Conservation (phyloP, 805 yeast genomes). For the Metschnikowia cerradonensis region DNA sequence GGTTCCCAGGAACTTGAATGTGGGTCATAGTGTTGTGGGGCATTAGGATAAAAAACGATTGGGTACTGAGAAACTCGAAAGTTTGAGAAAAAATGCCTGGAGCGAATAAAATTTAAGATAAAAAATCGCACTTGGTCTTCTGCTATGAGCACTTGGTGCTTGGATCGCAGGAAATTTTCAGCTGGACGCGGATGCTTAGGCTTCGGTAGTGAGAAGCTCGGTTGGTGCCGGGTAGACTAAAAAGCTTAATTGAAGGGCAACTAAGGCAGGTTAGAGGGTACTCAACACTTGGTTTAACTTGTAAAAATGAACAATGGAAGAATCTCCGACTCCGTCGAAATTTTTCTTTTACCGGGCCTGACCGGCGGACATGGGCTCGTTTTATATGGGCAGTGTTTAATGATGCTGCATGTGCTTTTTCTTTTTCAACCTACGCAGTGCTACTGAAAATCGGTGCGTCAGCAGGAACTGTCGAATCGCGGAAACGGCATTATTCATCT, state of each 20-base stretch:
- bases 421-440: conserved; percentile 1
- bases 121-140: neutral
- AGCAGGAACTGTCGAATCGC: conserved; percentile 11
- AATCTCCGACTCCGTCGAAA: neutral
- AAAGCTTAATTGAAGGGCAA: neutral
- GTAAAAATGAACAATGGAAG: no score
- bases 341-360: neutral
- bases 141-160: conserved; percentile 1
- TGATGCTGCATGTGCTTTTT: conserved; percentile 1
- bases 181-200: neutral
- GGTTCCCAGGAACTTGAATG: conserved; percentile 25
- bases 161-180: conserved; percentile 1
- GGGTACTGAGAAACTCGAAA: conserved; percentile 3
- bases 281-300: neutral
- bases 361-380: neutral
- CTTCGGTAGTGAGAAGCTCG: neutral
- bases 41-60: conserved; percentile 10
- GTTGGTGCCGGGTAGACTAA: neutral
- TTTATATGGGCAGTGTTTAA: conserved; percentile 1
- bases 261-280: no score
- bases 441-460: neutral
- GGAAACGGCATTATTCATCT: conserved; percentile 14
- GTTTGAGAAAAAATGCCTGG: conserved; percentile 4
- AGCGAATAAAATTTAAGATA: conserved; percentile 2
- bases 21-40: conserved; percentile 22